Base-by-base conservation (phyloP, 306 rosid species). In the Cucurbita pepo region DNA sequence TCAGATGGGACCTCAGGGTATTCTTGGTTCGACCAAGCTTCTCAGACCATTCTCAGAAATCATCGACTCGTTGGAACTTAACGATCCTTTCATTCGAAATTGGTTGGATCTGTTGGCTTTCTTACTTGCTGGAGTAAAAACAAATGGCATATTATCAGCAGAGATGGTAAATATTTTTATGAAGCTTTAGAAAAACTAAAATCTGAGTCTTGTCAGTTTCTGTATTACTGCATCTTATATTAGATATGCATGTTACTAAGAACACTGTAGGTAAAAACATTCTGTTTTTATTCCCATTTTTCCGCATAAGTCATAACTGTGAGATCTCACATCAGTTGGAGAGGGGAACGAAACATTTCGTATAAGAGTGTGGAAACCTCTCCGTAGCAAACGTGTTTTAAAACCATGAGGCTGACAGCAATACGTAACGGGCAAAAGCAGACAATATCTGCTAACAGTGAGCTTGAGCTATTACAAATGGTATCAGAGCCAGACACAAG, bases 81-180 rank as follows among this genome's bases (percentile, higher is more conserved):
- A 85, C 73, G 90, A 93, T 71, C 91, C 90, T 70, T 93, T 90
- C 37, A 76, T 93, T 47, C 73, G 91, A 48, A 93, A 93, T 77
- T 93, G 96, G 98, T 75, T 93, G 72, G 98, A 93, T 82, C 84
- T 93, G 9, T 82, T 90, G 76, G 72, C 96, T 44, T 93, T 93
- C 94, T 87, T 93, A 89, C 97, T 93, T 58, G 97, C 98, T 69
- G 97, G 97, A 78, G 97, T 93, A 69, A 93, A 87, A 84, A 75
- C 94, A 58, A 76, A 88, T 80, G 88, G 84, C 64, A 72, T 93
- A 79, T 88, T 93, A 73, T 88, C 98, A 22, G 97, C 97, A 52
- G 98, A 93, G 84, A 90, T 93, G 98, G 93, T 90, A 88, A 82
- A 76, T 74, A 79, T 63, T 59, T 7, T 74, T 48, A n/a, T 54